phyloP scores from a whole-genome alignment of 2,329 filamentous ascomycete genomes.

The Trichophaea hybrida region DNA sequence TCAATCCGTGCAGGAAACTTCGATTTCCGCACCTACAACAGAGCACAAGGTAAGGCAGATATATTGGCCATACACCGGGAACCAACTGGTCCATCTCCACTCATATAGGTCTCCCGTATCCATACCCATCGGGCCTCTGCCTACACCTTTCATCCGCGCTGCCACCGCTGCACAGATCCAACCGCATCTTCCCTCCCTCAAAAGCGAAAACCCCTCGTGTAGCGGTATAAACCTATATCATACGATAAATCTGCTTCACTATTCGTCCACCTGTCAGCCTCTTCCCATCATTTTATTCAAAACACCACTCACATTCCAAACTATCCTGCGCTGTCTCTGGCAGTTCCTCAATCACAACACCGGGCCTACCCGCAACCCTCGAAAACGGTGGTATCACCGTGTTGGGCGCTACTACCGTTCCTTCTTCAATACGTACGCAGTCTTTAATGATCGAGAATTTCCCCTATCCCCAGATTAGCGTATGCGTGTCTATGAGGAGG shows the following conservation, averaged over 20 bases:
- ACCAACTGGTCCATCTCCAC: too few species aligned
- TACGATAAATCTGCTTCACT: slow-evolving; percentile 23
- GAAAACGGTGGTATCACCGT: slow-evolving; percentile 91
- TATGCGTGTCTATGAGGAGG: background rate
- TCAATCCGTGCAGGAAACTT: too few species aligned
- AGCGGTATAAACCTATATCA: slow-evolving; percentile 11
- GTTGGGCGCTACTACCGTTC: slow-evolving; percentile 65
- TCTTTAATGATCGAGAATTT: slow-evolving; percentile 68
- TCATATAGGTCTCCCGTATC: too few species aligned
- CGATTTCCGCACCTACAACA: too few species aligned
- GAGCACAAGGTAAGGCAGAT: too few species aligned
- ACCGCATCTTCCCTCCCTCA: too few species aligned
- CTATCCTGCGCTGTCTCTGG: slow-evolving; percentile 46
- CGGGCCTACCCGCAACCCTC: slow-evolving; percentile 73
- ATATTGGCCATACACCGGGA: too few species aligned
- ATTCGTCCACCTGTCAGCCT: background rate
- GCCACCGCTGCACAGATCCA: too few species aligned
- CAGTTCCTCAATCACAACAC: slow-evolving; percentile 66
- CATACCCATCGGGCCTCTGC: too few species aligned
- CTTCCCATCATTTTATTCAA: background rate
- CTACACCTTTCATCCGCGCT: too few species aligned
- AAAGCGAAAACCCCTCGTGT: too few species aligned
- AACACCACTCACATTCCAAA: slow-evolving; percentile 22
- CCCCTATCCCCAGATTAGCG: slow-evolving; percentile 13
- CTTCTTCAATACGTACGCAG: slow-evolving; percentile 74